Evolutionary conservation across 441 rosid species (phyloP), one percentile per base, ranked within the genome.

Genomic region (Erodium texanum): DNA sequence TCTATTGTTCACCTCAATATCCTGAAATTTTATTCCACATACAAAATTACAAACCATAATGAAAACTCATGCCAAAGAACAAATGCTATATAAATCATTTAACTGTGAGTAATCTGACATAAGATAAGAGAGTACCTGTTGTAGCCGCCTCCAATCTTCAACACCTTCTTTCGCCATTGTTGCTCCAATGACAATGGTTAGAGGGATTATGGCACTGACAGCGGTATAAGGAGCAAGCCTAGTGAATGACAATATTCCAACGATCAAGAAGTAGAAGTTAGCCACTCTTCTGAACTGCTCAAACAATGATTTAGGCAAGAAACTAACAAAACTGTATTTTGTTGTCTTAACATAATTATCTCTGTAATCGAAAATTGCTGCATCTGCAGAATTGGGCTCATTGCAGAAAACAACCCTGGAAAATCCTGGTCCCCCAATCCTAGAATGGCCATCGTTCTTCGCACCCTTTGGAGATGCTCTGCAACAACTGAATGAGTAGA

Each of bases 251-350:
- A 88, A 73, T 66, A 85, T 77, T 14, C 86, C 93, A 48, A 71
- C 74, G 6, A 87, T 82, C 64, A 87, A 77, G 80, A 88, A 88
- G 79, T 56, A 88, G 68, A 86, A 88, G 62, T 88, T 88, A n/a
- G 93, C 93, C 0, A 86, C 93, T 72, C 93, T 83, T 71, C 93
- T 79, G 64, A 86, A 88, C 82, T 88, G 93, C 80, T 88, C 90
- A 65, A 88, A 88, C 75, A 88, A 77, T 5, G 90, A 88, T 78
- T 88, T 88, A 22, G 93, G 93, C 72, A 86, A 70, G 83, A 88
- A 88, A 66, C 81, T 75, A 11, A 87, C 76, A 52, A 73, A 64
- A 8, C 85, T 88, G 64, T 88, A 88, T 75, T 88, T 86, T 1
- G 93, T 84, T 29, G 90, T 84, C 59, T 81, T 77, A 2, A 86